Base-by-base conservation (phyloP, 768 basidiomycete genomes). In the Omphalotus guepiniiformis region DNA sequence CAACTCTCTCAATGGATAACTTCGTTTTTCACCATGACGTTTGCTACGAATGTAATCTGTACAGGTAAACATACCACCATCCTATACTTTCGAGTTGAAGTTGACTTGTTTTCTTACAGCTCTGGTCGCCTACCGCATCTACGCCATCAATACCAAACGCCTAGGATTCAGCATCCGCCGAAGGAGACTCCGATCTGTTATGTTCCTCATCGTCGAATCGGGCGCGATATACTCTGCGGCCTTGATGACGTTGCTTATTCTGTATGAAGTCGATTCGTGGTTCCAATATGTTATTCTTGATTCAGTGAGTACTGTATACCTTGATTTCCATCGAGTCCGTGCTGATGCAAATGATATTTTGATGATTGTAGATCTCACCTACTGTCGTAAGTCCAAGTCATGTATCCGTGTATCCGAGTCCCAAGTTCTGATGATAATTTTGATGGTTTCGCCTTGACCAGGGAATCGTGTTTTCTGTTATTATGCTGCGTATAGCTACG, bases 381-480 rank as follows among this genome's bases (percentile, higher is more conserved):
- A 35, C 35, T n/a, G 32, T 45, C 11, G 43, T 35, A 6, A 45
- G 43, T 45, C 16, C 15, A 15, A 9, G 9, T 18, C 11, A 8
- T 13, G 18, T 8, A 13, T 23, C 11, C n/a, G 16, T n/a, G 23
- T 4, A 16, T 3, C 16, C 7, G 23, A 6, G n/a, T n/a, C n/a
- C 26, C 2, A 5, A 3, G 18, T 16, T 12, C 16, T 13, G 6
- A 11, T 39, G 16, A 27, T 8, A 40, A 12, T 18, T 23, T 46
- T 9, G 42, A 18, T 35, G 13, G 46, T 40, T 11, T 28, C n/a
- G 29, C 16, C 35, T n/a, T n/a, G 9, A n/a, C n/a, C 30, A 54
- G 46, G 62, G 61, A 19, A 52, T 63, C 42, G 60, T 62, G 3
- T 66, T 66, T 47, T 58, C 56, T 16, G 48, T 61, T 21, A 64